Base-by-base conservation (phyloP, 257 asterid species). In the Orobanche coerulescens region DNA sequence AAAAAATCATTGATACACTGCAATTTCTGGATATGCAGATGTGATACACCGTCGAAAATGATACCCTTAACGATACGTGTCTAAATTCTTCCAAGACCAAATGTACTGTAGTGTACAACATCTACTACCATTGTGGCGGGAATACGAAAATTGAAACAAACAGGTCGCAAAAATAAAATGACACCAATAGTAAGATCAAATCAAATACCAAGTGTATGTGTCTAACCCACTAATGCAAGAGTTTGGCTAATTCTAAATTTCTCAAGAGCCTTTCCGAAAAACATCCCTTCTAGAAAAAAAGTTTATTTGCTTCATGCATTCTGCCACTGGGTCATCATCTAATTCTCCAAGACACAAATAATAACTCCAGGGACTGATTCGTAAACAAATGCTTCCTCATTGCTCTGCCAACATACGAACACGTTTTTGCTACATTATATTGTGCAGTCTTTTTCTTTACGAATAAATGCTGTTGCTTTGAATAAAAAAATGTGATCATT, bases 101-200 rank as follows among this genome's bases (percentile, higher is more conserved):
- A n/a, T n/a, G n/a, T n/a, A n/a, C n/a, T n/a, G n/a, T n/a, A n/a
- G n/a, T n/a, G n/a, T n/a, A n/a, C n/a, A n/a, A n/a, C n/a, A n/a
- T n/a, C n/a, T n/a, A n/a, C n/a, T n/a, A n/a, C n/a, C 25, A 5
- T 44, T 57, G 61, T 7, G 30, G 67, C 40, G 51, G 61, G 22
- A 55, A 40, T 39, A 39, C 16, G 16, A 14, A 49, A 31, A 3
- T 61, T 1, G 28, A 16, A 58, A 67, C 16, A 42, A 50, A 33
- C 61, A 71, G 8, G 19, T 18, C 42, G 52, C 0, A 66, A 30
- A 65, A 15, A 13, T 8, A 31, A 37, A 50, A 19, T 19, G 40
- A 49, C 31, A 10, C 54, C 33, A 31, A 28, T 18, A 10, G 14
- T 22, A 40, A 37, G 44, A 50, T 25, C 16, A 62, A 67, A 56